These are phyloP conservation scores for Platanus orientalis DNA, from an alignment of 164 flowering plant genomes.

Conservation along the genomic window DNA sequence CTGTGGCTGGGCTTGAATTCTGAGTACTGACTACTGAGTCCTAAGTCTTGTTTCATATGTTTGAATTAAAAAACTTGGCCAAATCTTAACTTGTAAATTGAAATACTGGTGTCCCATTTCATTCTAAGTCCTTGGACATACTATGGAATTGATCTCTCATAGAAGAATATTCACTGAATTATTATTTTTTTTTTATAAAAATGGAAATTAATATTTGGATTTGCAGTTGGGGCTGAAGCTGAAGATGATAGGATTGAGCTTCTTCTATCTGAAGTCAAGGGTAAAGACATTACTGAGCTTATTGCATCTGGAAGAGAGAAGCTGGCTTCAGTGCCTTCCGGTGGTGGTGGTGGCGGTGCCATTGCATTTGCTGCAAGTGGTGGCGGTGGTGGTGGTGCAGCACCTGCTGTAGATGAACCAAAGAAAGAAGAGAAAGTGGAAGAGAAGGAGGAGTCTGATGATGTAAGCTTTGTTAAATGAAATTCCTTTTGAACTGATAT, in stretches of 20 bases:
- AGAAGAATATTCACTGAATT: no score
- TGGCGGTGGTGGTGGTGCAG: slow-evolving; percentile 28
- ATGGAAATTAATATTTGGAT: no score
- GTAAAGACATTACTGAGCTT: slow-evolving; percentile 40
- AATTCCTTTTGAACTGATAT: not conserved
- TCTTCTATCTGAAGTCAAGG: slow-evolving; percentile 31
- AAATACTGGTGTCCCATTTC: no score
- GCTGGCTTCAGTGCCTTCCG: slow-evolving; percentile 36
- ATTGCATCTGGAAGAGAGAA: slow-evolving; percentile 41
- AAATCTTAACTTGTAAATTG: no score
- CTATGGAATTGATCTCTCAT: no score
- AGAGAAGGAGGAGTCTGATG: slow-evolving; percentile 47
- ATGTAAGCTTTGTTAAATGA: slow-evolving; percentile 16
- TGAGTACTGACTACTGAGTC: no score
- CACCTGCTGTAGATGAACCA: slow-evolving; percentile 32
- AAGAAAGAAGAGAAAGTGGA: slow-evolving; percentile 47
- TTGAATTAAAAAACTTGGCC: no score
- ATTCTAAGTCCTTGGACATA: no score
- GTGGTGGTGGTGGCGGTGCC: slow-evolving; percentile 34
- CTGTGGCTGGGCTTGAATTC: no score
- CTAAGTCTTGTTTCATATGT: no score
- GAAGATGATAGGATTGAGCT: slow-evolving; percentile 30
- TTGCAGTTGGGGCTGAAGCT: slow-evolving; percentile 39
- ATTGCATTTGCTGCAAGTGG: slow-evolving; percentile 21
- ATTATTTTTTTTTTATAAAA: no score